Evolutionary conservation across 768 basidiomycete species (phyloP).

Genomic region (Suillus fuscotomentosus): DNA sequence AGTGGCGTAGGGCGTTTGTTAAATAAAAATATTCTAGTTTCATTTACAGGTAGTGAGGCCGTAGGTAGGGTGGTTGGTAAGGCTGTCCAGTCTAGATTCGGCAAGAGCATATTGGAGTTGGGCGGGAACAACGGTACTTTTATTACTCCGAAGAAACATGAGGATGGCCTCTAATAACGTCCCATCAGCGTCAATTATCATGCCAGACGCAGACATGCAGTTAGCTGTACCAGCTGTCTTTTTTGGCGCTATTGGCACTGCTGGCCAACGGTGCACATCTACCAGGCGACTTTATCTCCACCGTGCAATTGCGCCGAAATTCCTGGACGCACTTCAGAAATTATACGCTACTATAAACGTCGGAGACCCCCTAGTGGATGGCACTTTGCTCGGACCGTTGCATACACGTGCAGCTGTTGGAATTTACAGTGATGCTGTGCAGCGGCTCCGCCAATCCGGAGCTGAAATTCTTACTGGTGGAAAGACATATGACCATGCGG

Average conservation of each 20-base stretch:
- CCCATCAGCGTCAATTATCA: slow-evolving; percentile 77
- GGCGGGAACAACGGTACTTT: slow-evolving; percentile 90
- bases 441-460: slow-evolving; percentile 57
- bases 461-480: slow-evolving; percentile 83
- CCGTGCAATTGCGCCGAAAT: slow-evolving; percentile 68
- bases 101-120: slow-evolving; percentile 86
- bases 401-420: slow-evolving; percentile 72
- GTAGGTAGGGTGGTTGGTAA: slow-evolving; percentile 89
- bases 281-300: slow-evolving; percentile 91
- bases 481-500: slow-evolving; percentile 46
- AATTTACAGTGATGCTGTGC: slow-evolving; percentile 60
- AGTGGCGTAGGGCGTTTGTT: background rate
- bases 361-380: slow-evolving; percentile 79
- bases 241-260: slow-evolving; percentile 90
- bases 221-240: slow-evolving; percentile 90
- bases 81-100: slow-evolving; percentile 83
- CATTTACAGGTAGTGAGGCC: slow-evolving; percentile 92
- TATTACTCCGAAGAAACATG: slow-evolving; percentile 15
- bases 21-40: slow-evolving; percentile 49
- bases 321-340: slow-evolving; percentile 70
- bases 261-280: slow-evolving; percentile 80
- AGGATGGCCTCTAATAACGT: slow-evolving; percentile 19
- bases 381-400: slow-evolving; percentile 83
- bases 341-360: slow-evolving; percentile 71
- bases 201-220: slow-evolving; percentile 90